Base-by-base conservation (phyloP, 2,329 filamentous ascomycete genomes). In the Curvularia sp. region DNA sequence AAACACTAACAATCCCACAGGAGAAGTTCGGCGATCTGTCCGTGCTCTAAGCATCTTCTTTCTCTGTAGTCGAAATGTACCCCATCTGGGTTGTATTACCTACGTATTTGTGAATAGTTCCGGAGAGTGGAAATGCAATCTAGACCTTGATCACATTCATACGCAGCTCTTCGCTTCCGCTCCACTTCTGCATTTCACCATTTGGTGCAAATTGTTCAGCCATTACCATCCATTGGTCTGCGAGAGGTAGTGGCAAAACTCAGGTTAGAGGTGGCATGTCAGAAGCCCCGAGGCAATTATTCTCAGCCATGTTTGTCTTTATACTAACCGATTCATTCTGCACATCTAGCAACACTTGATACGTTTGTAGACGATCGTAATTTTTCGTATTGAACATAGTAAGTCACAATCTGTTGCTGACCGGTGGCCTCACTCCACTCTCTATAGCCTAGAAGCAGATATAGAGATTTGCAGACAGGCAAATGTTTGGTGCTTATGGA, bases 21-120 rank as follows among this genome's bases (percentile, higher is more conserved):
- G 95, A 99, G 88, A 96, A 93, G 87, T 99, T 98, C 82, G 95
- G 95, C 84, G 93, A 98, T 80, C 89, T 98, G 74, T 94, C 95
- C 74, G 83, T 96, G 73, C 85, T 98, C 80, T 99, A 97, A 87
- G 86, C 60, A 54, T 69, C 66, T 67, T 53, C 55, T 66, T 64
- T 67, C 46, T 42, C 65, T 62, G 59, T 64, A 67, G 60, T 60
- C 64, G 69, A 69, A 67, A 63, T 64, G 64, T 64, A 62, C 72
- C 73, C 69, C 57, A 59, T 63, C 66, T 71, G 74, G 74, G 68
- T 68, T 77, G 74, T 77, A 76, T 73, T 72, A 75, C 70, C 72
- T 58, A 74, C 67, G 67, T 72, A 71, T 72, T 73, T 76, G 74
- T 76, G 74, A 75, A 76, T 76, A 76, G 71, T 71, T 68, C 64